These are phyloP conservation scores for Nepenthes alata DNA, from an alignment of 179 eudicot species.

Conservation along the genomic window DNA sequence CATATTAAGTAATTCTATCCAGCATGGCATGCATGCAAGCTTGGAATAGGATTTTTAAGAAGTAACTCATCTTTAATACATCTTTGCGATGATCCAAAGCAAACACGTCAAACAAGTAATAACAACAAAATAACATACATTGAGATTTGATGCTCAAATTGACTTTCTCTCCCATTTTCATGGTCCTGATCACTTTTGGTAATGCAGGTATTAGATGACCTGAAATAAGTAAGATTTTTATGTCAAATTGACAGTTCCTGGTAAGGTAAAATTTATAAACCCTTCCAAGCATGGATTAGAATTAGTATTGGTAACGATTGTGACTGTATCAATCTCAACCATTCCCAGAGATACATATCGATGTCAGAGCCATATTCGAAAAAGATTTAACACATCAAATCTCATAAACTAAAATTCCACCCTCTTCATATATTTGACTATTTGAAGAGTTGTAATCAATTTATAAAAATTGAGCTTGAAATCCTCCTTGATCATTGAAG, in stretches of 20 bases:
- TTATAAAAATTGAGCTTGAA: no score
- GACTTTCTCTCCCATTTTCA: slow-evolving; percentile 35
- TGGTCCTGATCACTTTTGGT: slow-evolving; percentile 44
- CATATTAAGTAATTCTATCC: no score
- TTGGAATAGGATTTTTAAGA: background rate
- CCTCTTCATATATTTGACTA: no score
- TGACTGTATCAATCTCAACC: no score
- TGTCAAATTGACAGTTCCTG: background rate
- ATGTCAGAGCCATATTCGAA: no score
- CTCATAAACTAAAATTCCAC: no score
- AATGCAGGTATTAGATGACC: slow-evolving; percentile 52
- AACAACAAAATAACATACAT: slow-evolving; percentile 8
- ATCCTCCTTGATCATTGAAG: no score
- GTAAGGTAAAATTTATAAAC: background rate
- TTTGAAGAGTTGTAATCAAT: no score
- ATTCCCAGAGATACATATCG: no score
- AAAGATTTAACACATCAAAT: no score
- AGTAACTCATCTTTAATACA: background rate
- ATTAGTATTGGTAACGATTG: no score
- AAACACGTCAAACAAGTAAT: background rate
- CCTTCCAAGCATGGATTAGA: background rate
- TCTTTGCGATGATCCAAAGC: background rate
- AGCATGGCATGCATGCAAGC: background rate
- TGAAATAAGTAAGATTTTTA: slow-evolving; percentile 10
- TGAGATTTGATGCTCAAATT: slow-evolving; percentile 17